Base-by-base conservation (phyloP, 192 early-diverging fungal genomes). In the Rhizophagus sp. region DNA sequence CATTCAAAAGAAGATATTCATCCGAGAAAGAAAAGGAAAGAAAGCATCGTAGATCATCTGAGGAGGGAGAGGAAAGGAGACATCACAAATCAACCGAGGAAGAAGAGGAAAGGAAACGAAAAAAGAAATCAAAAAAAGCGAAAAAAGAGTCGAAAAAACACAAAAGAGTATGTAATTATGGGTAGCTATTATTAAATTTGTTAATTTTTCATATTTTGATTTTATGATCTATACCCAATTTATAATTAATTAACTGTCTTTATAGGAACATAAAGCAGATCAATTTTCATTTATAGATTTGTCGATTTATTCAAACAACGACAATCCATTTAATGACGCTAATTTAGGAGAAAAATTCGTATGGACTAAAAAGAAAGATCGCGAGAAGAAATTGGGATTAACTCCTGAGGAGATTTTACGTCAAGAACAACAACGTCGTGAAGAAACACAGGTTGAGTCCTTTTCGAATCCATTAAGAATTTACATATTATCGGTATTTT, bases 361-460 rank as follows among this genome's bases (percentile, higher is more conserved):
- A 25, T 99, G 97, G 97, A 87, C 93, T 61, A 98, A 99, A 82
- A 99, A 99, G 79, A 87, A 93, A 5, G 94, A 97, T 80, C 85
- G 89, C 36, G 97, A 98, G 74, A 80, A 85, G 62, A 93, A 93
- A 67, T 88, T 90, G 19, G 88, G 96, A 2, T 82, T 93, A 22
- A 84, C 82, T 30, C 76, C 85, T 1, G 73, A 74, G n/a, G 93
- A 94, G n/a, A 82, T 89, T 13, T 86, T 88, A 33, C 80, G 87
- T 49, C 79, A 88, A 7, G 90, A 90, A 27, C 71, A 75, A 24
- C 89, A 90, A 27, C 83, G 92, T 39, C 84, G 86, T 33, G 84
- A 87, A 62, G 92, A 94, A 47, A 91, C 93, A 1, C 91, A 91
- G 75, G 79, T 80, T 78, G 12, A n/a, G 0, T 12, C 15, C 6